phyloP scores from a whole-genome alignment of 768 basidiomycete species.

The Mycena vitilis region DNA sequence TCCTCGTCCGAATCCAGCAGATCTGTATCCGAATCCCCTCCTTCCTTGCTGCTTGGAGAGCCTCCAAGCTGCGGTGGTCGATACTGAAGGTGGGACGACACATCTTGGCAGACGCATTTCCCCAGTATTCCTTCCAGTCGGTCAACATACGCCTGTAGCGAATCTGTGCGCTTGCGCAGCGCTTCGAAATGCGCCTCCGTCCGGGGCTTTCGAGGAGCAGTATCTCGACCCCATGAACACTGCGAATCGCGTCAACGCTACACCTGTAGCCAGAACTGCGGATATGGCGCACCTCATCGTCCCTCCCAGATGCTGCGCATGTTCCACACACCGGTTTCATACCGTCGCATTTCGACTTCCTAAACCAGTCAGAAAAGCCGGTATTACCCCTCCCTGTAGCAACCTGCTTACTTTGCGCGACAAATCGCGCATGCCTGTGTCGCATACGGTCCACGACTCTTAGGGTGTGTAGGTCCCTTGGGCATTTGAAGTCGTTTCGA shows the following conservation, averaged over 20 bases:
- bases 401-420: constrained; percentile 13
- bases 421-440: constrained; percentile 19
- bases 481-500: constrained; percentile 9
- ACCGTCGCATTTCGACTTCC: constrained; percentile 37
- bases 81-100: constrained; percentile 20
- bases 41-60: constrained; percentile 2
- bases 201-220: constrained; percentile 11
- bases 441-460: constrained; percentile 8
- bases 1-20: constrained; percentile 29
- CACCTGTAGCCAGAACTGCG: too few species aligned
- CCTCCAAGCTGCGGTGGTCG: constrained; percentile 21
- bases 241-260: background rate
- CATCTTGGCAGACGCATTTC: constrained; percentile 32
- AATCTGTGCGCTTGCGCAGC: constrained; percentile 24
- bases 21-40: constrained; percentile 15
- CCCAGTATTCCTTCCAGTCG: constrained; percentile 22
- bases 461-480: background rate
- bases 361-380: background rate
- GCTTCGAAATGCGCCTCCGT: constrained; percentile 36
- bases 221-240: constrained; percentile 32
- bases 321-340: constrained; percentile 32
- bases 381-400: background rate
- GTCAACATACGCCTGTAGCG: constrained; percentile 25
- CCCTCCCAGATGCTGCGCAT: constrained; percentile 26
- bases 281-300: constrained; percentile 13